Percentiles rank a stretch among this genome's conserved stretches.
phyloP scores from a whole-genome alignment of 2,329 filamentous ascomycete genomes.

The Hypoxylon sp. region DNA sequence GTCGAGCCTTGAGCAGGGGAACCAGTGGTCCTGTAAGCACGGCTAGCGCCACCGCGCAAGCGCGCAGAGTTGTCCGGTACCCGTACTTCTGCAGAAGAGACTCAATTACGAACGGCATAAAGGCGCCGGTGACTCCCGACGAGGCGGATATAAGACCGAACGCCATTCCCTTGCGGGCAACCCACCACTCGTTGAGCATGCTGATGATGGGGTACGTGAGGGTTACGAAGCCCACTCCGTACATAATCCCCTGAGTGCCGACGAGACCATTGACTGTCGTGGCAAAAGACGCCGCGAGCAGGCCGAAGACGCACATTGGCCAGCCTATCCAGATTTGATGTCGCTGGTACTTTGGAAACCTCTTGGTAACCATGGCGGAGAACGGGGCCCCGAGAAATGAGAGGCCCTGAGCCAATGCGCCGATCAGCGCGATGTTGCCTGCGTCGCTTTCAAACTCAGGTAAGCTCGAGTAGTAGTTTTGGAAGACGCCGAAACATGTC shows the following conservation, averaged over 20 bases:
- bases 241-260: conserved; percentile 14
- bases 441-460: conserved; percentile 9
- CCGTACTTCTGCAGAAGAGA: conserved; percentile 10
- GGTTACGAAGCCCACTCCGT: conserved; percentile 13
- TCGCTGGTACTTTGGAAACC: conserved; percentile 9
- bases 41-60: conserved; percentile 12
- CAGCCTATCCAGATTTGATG: conserved; percentile 16
- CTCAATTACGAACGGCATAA: conserved; percentile 19
- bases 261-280: conserved; percentile 7
- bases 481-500: conserved; percentile 23
- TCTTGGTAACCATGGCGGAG: conserved; percentile 15
- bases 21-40: conserved; percentile 13
- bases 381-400: conserved; percentile 11
- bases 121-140: conserved; percentile 7
- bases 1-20: conserved; percentile 7
- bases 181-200: conserved; percentile 26
- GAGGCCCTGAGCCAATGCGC: conserved; percentile 9
- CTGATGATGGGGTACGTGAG: conserved; percentile 18
- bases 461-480: conserved; percentile 17
- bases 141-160: conserved; percentile 26
- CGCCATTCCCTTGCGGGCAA: conserved; percentile 19
- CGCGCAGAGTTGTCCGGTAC: conserved; percentile 6
- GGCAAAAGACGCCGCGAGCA: conserved; percentile 15
- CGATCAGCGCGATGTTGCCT: conserved; percentile 12
- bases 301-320: conserved; percentile 10